These are phyloP conservation scores for Apiotrichum akiyoshidainum DNA, from an alignment of 1,284 basidiomycete species.

Conservation along the genomic window DNA sequence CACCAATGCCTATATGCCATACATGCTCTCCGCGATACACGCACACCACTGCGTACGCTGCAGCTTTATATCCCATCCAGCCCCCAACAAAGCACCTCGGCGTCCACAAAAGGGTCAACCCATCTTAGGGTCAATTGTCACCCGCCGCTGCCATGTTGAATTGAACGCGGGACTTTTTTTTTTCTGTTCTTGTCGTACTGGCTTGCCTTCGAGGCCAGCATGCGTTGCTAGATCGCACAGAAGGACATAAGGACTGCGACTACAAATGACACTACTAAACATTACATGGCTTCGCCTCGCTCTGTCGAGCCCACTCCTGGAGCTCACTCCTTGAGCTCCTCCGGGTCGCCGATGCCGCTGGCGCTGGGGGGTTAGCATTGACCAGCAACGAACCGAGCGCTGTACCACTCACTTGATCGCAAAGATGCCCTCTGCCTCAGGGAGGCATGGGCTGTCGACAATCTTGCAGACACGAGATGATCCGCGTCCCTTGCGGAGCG, in stretches of 20 bases:
- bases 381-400: background rate
- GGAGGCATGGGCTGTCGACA: conserved; percentile 95
- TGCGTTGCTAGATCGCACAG: too few relatives aligned
- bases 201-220: too few relatives aligned
- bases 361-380: conserved; percentile 40
- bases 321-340: conserved; percentile 65
- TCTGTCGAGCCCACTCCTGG: background rate
- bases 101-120: too few relatives aligned
- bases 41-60: too few relatives aligned
- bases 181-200: too few relatives aligned
- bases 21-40: too few relatives aligned
- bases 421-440: conserved; percentile 94
- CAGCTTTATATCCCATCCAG: too few relatives aligned
- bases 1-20: too few relatives aligned
- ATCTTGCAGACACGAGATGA: conserved; percentile 94
- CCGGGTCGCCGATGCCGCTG: conserved; percentile 85
- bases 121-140: too few relatives aligned
- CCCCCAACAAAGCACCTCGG: too few relatives aligned
- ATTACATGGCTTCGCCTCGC: background rate
- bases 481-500: conserved; percentile 88
- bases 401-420: conserved; percentile 67
- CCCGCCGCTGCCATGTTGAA: too few relatives aligned
- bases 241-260: background rate
- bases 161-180: too few relatives aligned
- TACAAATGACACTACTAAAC: background rate